A percentile compares a stretch with the other conserved stretches of the same genome.
Conservation (phyloP, 2,329 filamentous ascomycete genomes). For the Trichoderma sp. region DNA sequence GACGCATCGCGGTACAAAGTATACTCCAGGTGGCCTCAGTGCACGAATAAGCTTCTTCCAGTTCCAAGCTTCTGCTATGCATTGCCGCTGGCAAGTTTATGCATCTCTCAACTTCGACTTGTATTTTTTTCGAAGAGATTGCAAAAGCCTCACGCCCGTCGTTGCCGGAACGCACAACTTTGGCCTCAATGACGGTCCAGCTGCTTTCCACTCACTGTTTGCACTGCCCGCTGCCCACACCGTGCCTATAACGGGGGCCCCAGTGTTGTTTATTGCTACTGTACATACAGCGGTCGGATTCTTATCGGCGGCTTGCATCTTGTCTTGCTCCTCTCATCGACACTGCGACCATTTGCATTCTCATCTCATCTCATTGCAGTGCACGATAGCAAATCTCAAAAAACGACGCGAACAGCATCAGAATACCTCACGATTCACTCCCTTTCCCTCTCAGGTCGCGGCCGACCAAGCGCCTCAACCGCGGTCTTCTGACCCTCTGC, state of each 20-base stretch:
- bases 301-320: background rate
- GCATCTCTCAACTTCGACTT: background rate
- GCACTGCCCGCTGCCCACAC: background rate
- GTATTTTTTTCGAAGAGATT: background rate
- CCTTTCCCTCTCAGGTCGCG: background rate
- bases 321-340: background rate
- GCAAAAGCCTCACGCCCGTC: background rate
- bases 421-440: background rate
- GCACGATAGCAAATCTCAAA: background rate
- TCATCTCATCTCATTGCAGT: background rate
- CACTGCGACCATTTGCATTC: background rate
- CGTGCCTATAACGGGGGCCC: background rate
- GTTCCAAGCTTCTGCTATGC: background rate
- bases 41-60: background rate
- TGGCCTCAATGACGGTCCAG: background rate
- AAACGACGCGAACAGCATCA: background rate
- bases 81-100: background rate
- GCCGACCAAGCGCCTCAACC: background rate
- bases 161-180: background rate
- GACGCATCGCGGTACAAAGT: background rate
- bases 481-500: background rate
- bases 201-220: background rate
- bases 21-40: background rate
- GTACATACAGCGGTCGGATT: background rate
- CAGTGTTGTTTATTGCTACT: background rate